Conservation (phyloP, 805 yeast species). For the Nakazawaea holstii region DNA sequence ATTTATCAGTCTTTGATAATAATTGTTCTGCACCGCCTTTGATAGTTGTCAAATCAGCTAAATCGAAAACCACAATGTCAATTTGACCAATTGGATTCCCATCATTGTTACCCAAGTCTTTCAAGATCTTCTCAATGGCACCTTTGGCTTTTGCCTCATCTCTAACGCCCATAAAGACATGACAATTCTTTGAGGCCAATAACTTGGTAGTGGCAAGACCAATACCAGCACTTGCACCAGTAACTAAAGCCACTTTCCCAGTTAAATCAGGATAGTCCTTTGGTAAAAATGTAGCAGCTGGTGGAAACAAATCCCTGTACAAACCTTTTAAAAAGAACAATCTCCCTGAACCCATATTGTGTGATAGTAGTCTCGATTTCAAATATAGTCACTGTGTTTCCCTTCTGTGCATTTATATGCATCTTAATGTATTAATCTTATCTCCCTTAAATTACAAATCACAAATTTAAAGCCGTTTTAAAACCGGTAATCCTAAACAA, state of each 20-base stretch:
- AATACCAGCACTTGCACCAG: conserved; percentile 36
- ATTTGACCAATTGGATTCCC: conserved; percentile 17
- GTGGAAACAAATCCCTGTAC: conserved; percentile 18
- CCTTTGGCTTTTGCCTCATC: not conserved
- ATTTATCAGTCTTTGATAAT: conserved; percentile 18
- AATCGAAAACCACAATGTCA: conserved; percentile 25
- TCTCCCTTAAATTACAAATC: no score
- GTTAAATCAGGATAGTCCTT: conserved; percentile 30
- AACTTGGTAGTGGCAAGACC: conserved; percentile 20
- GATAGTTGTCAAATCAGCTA: conserved; percentile 36
- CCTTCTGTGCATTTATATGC: no score
- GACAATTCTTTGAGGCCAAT: conserved; percentile 10
- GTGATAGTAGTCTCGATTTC: not conserved
- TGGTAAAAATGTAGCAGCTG: conserved; percentile 51
- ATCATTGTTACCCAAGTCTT: conserved; percentile 14
- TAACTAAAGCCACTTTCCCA: conserved; percentile 32
- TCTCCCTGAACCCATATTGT: not conserved
- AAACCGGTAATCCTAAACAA: no score
- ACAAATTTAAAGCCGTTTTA: no score
- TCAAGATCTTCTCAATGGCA: conserved; percentile 20
- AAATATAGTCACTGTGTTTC: not conserved
- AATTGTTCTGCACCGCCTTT: conserved; percentile 30
- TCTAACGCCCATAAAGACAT: conserved; percentile 2
- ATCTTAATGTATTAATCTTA: no score
- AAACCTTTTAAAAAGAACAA: not conserved